These are phyloP conservation scores for Aspergillus chevalieri DNA, from an alignment of 2,329 filamentous ascomycete species.

Conservation along the genomic window DNA sequence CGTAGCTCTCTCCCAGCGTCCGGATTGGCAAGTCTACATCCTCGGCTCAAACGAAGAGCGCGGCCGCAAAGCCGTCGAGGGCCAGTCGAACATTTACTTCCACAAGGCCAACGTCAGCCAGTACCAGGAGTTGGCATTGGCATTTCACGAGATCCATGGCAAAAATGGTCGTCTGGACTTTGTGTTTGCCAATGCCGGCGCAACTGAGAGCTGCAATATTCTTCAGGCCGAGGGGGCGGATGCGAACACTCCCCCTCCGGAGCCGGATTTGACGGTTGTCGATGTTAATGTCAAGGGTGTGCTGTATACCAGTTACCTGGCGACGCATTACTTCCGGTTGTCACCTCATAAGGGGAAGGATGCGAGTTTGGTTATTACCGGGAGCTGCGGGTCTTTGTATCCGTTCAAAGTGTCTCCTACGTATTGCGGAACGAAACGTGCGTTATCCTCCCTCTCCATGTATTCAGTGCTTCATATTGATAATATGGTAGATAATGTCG, in stretches of 20 bases:
- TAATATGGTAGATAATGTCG: conserved; percentile 20
- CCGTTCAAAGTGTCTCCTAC: conserved; percentile 30
- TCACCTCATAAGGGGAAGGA: conserved; percentile 16
- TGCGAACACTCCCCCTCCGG: conserved; percentile 17
- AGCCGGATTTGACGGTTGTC: conserved; percentile 30
- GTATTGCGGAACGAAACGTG: conserved; percentile 35
- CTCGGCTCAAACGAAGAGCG: conserved; percentile 33
- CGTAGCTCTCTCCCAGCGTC: conserved; percentile 29
- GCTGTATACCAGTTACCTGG: conserved; percentile 36
- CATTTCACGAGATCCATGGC: conserved; percentile 35
- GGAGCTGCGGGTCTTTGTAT: conserved; percentile 34
- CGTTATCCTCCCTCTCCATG: neutral
- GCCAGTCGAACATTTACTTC: conserved; percentile 27
- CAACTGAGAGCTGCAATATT: neutral
- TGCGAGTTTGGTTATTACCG: conserved; percentile 31
- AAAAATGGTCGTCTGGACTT: conserved; percentile 38
- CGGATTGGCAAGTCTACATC: conserved; percentile 36
- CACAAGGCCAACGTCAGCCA: conserved; percentile 34
- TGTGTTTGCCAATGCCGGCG: conserved; percentile 46
- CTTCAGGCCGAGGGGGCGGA: conserved; percentile 36
- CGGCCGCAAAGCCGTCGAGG: conserved; percentile 23
- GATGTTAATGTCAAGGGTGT: conserved; percentile 41
- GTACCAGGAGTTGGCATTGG: conserved; percentile 27
- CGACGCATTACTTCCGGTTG: conserved; percentile 36
- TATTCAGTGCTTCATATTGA: neutral